Evolutionary conservation across 2,329 filamentous ascomycete species (phyloP).

Genomic region (Epichloe baconii): DNA sequence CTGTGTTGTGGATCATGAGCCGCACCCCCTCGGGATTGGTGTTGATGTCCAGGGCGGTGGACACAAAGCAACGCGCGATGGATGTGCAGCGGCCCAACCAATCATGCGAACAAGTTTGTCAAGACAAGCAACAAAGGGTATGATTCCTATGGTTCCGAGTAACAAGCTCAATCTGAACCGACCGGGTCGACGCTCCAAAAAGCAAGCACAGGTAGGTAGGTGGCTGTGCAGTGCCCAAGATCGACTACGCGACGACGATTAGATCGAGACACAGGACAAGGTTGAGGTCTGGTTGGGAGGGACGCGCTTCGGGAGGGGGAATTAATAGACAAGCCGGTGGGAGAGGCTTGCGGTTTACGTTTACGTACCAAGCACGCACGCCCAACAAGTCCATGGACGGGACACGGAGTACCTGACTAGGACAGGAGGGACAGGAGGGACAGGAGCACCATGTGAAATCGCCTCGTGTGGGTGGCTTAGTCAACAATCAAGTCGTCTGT

Average conservation of each 20-base stretch:
- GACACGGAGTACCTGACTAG: background rate
- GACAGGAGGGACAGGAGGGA: background rate
- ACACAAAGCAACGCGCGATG: background rate
- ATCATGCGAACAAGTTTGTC: background rate
- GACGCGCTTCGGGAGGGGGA: background rate
- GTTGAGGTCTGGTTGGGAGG: background rate
- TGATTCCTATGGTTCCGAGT: background rate
- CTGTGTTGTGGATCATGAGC: conserved; percentile 7
- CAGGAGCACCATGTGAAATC: background rate
- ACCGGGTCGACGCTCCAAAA: background rate
- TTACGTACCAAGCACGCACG: background rate
- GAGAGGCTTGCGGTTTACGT: background rate
- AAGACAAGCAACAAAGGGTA: background rate
- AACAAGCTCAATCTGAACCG: background rate
- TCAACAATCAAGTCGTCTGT: background rate
- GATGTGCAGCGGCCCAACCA: conserved; percentile 1
- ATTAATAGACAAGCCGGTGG: background rate
- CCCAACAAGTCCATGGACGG: no score
- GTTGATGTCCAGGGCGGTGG: conserved; percentile 2
- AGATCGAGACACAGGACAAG: conserved; percentile 1
- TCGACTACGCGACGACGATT: background rate
- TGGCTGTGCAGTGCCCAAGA: conserved; percentile 2
- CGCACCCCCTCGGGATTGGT: conserved; percentile 3
- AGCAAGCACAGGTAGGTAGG: background rate
- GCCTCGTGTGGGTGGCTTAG: conserved; percentile 2